Percentiles rank a stretch among this genome's conserved stretches.
Evolutionary conservation across 192 early-diverging fungal genomes (phyloP).

Genomic region (Paraglomus occultum): DNA sequence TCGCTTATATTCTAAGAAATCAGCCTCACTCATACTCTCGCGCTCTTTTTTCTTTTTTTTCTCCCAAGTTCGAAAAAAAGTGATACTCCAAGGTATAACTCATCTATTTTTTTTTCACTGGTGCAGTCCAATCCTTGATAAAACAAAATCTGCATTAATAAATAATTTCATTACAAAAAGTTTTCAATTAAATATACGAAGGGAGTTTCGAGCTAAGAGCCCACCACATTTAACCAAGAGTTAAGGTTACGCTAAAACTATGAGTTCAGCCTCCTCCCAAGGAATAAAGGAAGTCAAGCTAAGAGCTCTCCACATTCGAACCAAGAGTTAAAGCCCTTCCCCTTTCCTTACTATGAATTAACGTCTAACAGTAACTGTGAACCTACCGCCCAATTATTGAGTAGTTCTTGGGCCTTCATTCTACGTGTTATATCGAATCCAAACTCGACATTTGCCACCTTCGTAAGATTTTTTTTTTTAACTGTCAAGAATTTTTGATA

Average conservation of each 20-base stretch:
- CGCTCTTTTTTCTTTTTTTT: constrained; percentile 1
- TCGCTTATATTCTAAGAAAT: neutral
- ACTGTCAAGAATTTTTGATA: constrained; percentile 25
- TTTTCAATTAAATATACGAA: constrained; percentile 5
- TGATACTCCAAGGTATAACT: too few relatives aligned
- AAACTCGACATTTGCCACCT: constrained; percentile 1
- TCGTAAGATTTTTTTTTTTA: neutral
- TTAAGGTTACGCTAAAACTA: constrained; percentile 15
- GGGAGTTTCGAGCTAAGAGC: constrained; percentile 27
- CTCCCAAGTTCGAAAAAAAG: too few relatives aligned
- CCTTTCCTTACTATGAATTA: constrained; percentile 22
- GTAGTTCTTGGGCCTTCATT: constrained; percentile 16
- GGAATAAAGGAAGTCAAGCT: constrained; percentile 3
- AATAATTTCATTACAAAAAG: constrained; percentile 4
- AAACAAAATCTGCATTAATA: too few relatives aligned
- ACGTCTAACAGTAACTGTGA: constrained; percentile 11
- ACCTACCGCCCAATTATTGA: constrained; percentile 18
- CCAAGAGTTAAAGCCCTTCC: too few relatives aligned
- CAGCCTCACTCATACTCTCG: neutral
- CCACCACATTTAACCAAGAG: constrained; percentile 12
- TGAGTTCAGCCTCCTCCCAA: constrained; percentile 17
- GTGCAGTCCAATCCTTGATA: too few relatives aligned
- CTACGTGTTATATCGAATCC: constrained; percentile 1
- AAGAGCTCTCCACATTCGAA: too few relatives aligned
- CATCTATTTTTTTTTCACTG: constrained; percentile 20